Conservation (phyloP, 31 red algal genomes). For the Endocladia muricata region DNA sequence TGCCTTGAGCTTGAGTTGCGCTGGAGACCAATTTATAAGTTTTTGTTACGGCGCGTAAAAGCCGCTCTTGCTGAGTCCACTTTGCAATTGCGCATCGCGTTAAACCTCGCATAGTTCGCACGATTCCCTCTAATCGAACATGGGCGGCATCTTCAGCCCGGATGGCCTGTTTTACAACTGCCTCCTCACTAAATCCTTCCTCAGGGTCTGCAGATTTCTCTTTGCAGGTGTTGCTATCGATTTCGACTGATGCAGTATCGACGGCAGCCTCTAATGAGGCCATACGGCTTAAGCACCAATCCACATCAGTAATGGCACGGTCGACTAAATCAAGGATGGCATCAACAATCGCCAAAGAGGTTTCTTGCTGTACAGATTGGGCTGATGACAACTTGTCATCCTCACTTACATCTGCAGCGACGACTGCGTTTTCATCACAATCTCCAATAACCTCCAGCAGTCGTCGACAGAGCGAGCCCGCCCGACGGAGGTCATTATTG, state of each 20-base stretch:
- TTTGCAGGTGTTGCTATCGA: not conserved
- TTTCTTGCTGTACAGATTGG: slow-evolving; percentile 22
- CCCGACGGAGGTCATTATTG: slow-evolving; percentile 57
- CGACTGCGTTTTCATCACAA: slow-evolving; percentile 36
- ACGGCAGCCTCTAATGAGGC: slow-evolving; percentile 36
- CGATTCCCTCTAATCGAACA: slow-evolving; percentile 30
- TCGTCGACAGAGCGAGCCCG: slow-evolving; percentile 26
- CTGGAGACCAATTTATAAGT: slow-evolving; percentile 34
- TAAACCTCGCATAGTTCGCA: slow-evolving; percentile 42
- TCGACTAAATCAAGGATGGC: slow-evolving; percentile 27
- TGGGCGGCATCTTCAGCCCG: slow-evolving; percentile 66
- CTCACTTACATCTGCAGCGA: not conserved
- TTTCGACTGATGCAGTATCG: not conserved
- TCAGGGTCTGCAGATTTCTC: not conserved
- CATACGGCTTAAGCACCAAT: slow-evolving; percentile 63
- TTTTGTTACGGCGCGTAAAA: slow-evolving; percentile 33
- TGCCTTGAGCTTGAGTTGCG: slow-evolving; percentile 40
- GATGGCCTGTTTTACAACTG: slow-evolving; percentile 49
- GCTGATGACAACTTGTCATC: slow-evolving; percentile 5
- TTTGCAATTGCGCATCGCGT: slow-evolving; percentile 59
- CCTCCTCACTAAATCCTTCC: not conserved
- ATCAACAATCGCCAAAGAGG: slow-evolving; percentile 49
- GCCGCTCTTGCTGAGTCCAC: slow-evolving; percentile 53
- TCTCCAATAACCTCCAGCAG: slow-evolving; percentile 44
- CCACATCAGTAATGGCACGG: slow-evolving; percentile 31